A percentile compares a stretch with the other conserved stretches of the same genome.
phyloP scores from a whole-genome alignment of 2,329 filamentous ascomycete genomes.

The Aspergillus pseudoglaucus region DNA sequence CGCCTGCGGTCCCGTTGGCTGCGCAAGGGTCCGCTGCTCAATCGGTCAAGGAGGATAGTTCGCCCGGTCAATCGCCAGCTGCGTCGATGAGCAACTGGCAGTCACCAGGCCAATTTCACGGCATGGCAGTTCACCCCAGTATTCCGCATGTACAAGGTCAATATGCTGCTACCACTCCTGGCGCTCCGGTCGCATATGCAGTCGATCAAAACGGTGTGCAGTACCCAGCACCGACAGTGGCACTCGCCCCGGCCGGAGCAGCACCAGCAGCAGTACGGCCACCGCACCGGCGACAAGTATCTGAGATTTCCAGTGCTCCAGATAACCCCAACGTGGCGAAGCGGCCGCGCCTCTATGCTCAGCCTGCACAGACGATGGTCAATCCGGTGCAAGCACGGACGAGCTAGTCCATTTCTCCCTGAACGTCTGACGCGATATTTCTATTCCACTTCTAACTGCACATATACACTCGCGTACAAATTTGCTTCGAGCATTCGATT shows the following conservation, averaged over 20 bases:
- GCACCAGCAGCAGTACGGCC: slow-evolving; percentile 19
- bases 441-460: neutral
- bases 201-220: slow-evolving; percentile 36
- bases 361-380: slow-evolving; percentile 38
- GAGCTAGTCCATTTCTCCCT: slow-evolving; percentile 12
- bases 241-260: slow-evolving; percentile 24
- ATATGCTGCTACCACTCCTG: slow-evolving; percentile 34
- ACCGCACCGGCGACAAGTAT: slow-evolving; percentile 53
- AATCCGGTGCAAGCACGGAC: slow-evolving; percentile 44
- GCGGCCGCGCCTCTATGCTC: slow-evolving; percentile 52
- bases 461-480: slow-evolving; percentile 1
- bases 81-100: slow-evolving; percentile 57
- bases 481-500: too few relatives aligned
- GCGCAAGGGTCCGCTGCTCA: slow-evolving; percentile 48
- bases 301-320: slow-evolving; percentile 52
- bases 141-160: slow-evolving; percentile 37
- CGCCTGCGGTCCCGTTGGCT: slow-evolving; percentile 38
- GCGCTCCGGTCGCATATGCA: slow-evolving; percentile 30
- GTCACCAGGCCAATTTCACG: slow-evolving; percentile 53
- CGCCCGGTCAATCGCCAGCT: slow-evolving; percentile 56
- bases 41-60: slow-evolving; percentile 57
- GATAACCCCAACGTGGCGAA: slow-evolving; percentile 50
- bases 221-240: slow-evolving; percentile 31
- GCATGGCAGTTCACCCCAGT: slow-evolving; percentile 49
- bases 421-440: neutral